Conservation (phyloP, 805 yeast genomes). For the Ogataea wickerhamii region DNA sequence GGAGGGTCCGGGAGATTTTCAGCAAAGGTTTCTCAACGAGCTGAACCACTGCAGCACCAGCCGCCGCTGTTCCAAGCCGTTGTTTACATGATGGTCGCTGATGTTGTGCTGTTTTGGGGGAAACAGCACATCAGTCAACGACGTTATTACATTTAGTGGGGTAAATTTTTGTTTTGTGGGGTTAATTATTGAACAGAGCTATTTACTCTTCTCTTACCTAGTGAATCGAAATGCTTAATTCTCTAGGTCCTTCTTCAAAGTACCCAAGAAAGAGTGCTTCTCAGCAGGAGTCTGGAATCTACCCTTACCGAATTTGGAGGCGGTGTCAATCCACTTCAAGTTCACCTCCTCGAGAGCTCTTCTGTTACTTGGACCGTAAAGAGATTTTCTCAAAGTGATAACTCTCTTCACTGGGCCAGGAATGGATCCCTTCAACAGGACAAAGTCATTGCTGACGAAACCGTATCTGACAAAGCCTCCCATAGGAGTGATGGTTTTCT, state of each 20-base stretch:
- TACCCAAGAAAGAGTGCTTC: conserved; percentile 99
- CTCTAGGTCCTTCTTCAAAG: conserved; percentile 94
- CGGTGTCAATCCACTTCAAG: conserved; percentile 99
- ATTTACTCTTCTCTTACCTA: background rate
- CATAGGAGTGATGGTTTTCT: conserved; percentile 99
- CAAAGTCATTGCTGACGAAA: conserved; percentile 94
- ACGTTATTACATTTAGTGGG: background rate
- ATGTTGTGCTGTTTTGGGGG: no score
- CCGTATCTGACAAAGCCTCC: conserved; percentile 99
- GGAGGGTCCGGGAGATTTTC: conserved; percentile 55
- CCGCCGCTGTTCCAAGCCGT: background rate
- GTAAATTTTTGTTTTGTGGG: background rate
- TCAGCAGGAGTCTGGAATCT: conserved; percentile 99
- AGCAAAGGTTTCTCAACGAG: conserved; percentile 44
- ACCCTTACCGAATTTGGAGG: conserved; percentile 99
- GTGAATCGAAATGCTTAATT: conserved; percentile 8
- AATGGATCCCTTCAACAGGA: conserved; percentile 96
- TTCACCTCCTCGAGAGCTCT: conserved; percentile 92
- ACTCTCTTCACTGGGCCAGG: conserved; percentile 99
- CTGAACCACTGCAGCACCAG: conserved; percentile 17
- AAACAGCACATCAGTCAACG: no score
- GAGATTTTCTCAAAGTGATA: conserved; percentile 97
- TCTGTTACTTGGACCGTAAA: conserved; percentile 97
- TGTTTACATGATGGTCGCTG: no score
- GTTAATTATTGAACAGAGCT: background rate